These are phyloP conservation scores for Aspergillus affinis DNA, from an alignment of 495 filamentous ascomycete species.

Conservation along the genomic window DNA sequence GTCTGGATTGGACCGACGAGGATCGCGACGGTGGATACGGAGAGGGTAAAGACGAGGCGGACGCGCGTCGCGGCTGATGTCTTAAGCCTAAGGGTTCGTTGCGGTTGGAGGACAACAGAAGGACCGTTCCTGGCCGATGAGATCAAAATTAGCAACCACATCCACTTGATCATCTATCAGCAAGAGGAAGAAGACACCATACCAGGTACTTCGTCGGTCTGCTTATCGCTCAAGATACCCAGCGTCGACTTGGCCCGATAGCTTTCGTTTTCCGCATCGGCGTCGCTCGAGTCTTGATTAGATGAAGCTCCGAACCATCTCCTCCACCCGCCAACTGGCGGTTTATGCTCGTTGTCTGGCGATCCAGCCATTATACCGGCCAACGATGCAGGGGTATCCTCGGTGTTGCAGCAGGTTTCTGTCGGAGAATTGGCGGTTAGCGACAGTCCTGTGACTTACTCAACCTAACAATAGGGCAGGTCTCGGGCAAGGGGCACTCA, in stretches of 20 bases:
- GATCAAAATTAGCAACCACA: too few relatives aligned
- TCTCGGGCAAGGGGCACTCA: too few relatives aligned
- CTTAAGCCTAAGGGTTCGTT: conserved; percentile 82
- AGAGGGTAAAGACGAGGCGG: conserved; percentile 69
- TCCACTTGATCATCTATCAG: too few relatives aligned
- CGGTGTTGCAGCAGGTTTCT: too few relatives aligned
- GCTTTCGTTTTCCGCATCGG: conserved; percentile 9
- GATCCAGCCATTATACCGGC: too few relatives aligned
- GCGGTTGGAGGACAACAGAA: conserved; percentile 70
- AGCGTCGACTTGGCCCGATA: conserved; percentile 66
- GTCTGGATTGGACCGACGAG: conserved; percentile 32
- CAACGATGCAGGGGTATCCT: too few relatives aligned
- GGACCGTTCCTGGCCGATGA: conserved; percentile 65
- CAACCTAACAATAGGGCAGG: too few relatives aligned
- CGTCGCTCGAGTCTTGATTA: neutral
- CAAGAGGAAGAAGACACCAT: conserved; percentile 26
- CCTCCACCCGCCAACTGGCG: neutral
- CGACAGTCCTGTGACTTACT: too few relatives aligned
- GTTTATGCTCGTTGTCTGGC: too few relatives aligned
- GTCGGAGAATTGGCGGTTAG: too few relatives aligned
- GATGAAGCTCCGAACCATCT: conserved; percentile 4
- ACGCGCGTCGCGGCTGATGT: conserved; percentile 72
- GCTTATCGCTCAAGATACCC: conserved; percentile 78
- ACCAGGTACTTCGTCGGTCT: conserved; percentile 94
- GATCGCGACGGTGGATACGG: conserved; percentile 49